Conservation (phyloP, 1,284 basidiomycete genomes). For the Ceratobasidium sp. region DNA sequence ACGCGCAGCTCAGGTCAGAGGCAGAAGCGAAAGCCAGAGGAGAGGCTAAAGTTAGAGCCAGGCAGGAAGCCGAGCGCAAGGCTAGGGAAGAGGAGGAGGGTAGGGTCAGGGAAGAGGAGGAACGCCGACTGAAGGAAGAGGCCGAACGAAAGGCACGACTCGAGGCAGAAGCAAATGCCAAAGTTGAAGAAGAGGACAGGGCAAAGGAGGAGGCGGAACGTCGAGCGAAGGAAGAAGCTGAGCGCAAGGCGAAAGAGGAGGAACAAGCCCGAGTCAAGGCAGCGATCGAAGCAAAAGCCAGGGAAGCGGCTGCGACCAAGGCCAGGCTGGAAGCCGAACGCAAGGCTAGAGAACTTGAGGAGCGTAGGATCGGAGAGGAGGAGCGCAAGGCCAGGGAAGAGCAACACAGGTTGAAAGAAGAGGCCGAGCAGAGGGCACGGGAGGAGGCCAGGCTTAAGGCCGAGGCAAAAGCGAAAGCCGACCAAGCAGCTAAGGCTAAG, state of each 20-base stretch:
- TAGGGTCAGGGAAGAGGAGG: conserved; percentile 52
- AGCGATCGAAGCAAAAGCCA: conserved; percentile 36
- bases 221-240: conserved; percentile 45
- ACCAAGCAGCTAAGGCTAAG: conserved; percentile 49
- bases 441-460: conserved; percentile 61
- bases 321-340: conserved; percentile 42
- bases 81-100: conserved; percentile 53
- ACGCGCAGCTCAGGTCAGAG: conserved; percentile 51
- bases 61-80: conserved; percentile 52
- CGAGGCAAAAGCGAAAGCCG: conserved; percentile 52
- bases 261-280: conserved; percentile 42
- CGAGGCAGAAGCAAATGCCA: conserved; percentile 38
- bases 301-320: conserved; percentile 43
- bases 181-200: conserved; percentile 47
- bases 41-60: conserved; percentile 59
- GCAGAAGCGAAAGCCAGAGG: conserved; percentile 50
- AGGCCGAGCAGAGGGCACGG: conserved; percentile 59
- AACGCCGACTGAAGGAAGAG: conserved; percentile 45
- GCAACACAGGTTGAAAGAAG: conserved; percentile 43
- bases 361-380: conserved; percentile 41
- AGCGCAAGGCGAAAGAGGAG: conserved; percentile 43
- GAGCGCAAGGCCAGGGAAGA: conserved; percentile 41
- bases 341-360: conserved; percentile 43
- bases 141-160: conserved; percentile 44
- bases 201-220: conserved; percentile 51